A percentile compares a stretch with the other conserved stretches of the same genome.
Conservation (phyloP, 1,284 basidiomycete genomes). For the Ganoderma resinaceum region DNA sequence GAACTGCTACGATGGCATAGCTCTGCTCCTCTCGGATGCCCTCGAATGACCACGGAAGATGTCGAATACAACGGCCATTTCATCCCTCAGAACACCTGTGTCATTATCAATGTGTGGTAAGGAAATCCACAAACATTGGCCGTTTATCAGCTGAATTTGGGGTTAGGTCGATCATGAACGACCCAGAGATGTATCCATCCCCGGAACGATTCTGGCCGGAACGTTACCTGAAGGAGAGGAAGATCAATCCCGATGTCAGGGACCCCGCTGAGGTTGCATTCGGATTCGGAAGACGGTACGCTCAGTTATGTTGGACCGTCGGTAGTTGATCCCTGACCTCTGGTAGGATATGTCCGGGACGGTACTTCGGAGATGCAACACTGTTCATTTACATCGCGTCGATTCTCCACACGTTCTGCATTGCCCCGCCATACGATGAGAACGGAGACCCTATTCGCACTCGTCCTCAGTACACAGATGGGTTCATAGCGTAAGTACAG, state of each 20-base stretch:
- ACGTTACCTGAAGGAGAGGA: slow-evolving; percentile 19
- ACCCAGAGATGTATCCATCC: slow-evolving; percentile 27
- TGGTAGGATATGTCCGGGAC: slow-evolving; percentile 26
- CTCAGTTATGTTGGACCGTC: neutral
- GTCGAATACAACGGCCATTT: slow-evolving; percentile 23
- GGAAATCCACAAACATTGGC: neutral
- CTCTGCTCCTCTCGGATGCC: slow-evolving; percentile 10
- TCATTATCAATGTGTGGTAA: slow-evolving; percentile 21
- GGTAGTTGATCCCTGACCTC: no score
- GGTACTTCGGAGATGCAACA: slow-evolving; percentile 24
- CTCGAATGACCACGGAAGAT: slow-evolving; percentile 18
- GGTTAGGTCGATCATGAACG: slow-evolving; percentile 32
- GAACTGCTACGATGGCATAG: slow-evolving; percentile 15
- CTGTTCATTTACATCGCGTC: slow-evolving; percentile 31
- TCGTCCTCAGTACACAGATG: slow-evolving; percentile 1
- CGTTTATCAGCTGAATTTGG: neutral
- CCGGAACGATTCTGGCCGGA: slow-evolving; percentile 35
- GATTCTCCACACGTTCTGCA: slow-evolving; percentile 28
- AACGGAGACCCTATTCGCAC: slow-evolving; percentile 19
- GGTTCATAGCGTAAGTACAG: slow-evolving; percentile 1
- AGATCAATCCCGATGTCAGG: neutral
- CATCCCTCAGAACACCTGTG: slow-evolving; percentile 16
- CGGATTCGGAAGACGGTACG: slow-evolving; percentile 24
- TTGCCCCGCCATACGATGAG: slow-evolving; percentile 20
- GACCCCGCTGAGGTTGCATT: slow-evolving; percentile 20